Base-by-base conservation (phyloP, 2,329 filamentous ascomycete genomes). In the Neopestalotiopsis clavispora region DNA sequence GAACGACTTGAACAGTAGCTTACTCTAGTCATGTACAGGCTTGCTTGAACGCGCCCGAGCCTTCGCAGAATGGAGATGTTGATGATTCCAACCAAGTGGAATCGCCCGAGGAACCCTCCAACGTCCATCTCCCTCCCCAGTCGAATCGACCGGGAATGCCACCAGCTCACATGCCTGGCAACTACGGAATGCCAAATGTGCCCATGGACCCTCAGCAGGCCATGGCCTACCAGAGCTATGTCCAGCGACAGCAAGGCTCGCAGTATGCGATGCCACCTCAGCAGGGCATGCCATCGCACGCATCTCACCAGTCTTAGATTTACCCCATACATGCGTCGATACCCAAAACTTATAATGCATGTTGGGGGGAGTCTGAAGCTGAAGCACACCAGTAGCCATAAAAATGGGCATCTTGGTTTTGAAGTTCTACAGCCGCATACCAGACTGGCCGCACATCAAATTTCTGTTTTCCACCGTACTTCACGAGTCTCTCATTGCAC, bases 11-110 rank as follows among this genome's bases (percentile, higher is more conserved):
- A 40, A 32, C 72, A 66, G 72, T 65, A 17, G 17, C 23, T 45
- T 7, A 58, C 17, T 7, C 45, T 28, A 49, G 67, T 72, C 23
- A 28, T 74, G 32, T 70, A 30, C 75, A 98, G 95, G 95, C 96
- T 65, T 99, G 96, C 80, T 84, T 99, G 71, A 99, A 99, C 81
- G 96, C 96, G 23, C 96, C 96, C 57, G 96, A 99, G 81, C 95
- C 95, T 65, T 87, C 91, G 30, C 89, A 90, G 42, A 93, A 93
- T 77, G 91, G 90, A 76, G 94, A 97, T 78, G 91, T 93, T 71
- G 92, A 95, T 72, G 91, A 92, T 72, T 83, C 86, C 71, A 92
- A 92, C 74, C 89, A 92, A 72, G 92, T 94, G 77, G 94, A 98
- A 74, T 97, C 95, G 1, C 95, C 95, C 67, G 96, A 98, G 82